Base-by-base conservation (phyloP, 176 grass and related monocot genomes). In the Eleusine indica region DNA sequence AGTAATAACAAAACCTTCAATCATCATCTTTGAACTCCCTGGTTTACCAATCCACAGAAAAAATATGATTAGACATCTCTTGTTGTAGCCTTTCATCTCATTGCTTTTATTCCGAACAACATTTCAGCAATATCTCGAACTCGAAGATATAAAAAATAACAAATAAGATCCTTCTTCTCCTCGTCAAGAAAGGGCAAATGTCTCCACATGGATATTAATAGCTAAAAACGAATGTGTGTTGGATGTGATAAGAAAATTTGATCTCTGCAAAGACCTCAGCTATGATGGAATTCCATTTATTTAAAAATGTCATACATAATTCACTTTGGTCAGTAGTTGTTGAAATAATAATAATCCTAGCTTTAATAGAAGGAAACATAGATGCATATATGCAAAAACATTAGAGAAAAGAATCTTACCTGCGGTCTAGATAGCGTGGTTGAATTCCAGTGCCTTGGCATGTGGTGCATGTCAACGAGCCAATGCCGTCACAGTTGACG, bases 401-500 rank as follows among this genome's bases (percentile, higher is more conserved):
- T 47, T 15, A 22, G 29, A 70, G 35, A 64, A 68, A 40, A 80
- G 10, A 42, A 28, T 73, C 48, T 57, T 91, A 99, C 96, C 96
- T 99, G 86, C 93, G 96, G 75, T 99, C 96, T 79, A 99, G 96
- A 86, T 96, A 99, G 75, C 96, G 91, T 65, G 96, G 96, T 90
- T 99, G 96, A 84, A 99, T 96, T 71, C 96, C 93, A 40, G 81
- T 78, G 49, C 93, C 96, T 92, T 99, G 96, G 73, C 96, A 99
- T 74, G 96, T 99, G 51, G 93, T 99, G 85, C 93, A 99, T 75
- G 96, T 99, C 79, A 94, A 91, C 2, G 93, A 94, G 77, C 96
- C 96, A 22, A 89, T 92, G 22, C 93, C 93, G 0, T 91, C 91
- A 74, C 96, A 96, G 73, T 94, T 99, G 78, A 99, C 87, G 6